Conservation (phyloP, 495 filamentous ascomycete genomes). For the Cercophora scortea region DNA sequence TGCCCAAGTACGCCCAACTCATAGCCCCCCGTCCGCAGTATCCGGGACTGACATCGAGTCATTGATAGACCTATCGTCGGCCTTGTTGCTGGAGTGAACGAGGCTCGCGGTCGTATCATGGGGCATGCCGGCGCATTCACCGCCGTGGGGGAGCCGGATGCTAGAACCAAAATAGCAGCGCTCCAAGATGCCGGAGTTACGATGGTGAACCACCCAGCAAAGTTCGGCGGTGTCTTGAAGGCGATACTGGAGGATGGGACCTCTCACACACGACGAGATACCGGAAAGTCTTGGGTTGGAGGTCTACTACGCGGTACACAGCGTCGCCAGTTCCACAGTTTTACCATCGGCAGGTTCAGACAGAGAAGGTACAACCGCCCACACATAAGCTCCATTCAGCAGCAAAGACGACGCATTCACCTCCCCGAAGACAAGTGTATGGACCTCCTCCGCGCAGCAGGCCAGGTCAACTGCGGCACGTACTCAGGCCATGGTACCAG, state of each 20-base stretch:
- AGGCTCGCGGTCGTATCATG: slow-evolving; percentile 66
- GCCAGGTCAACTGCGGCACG: slow-evolving; percentile 39
- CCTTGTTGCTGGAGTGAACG: slow-evolving; percentile 62
- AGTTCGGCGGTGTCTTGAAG: slow-evolving; percentile 70
- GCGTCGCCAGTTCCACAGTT: slow-evolving; percentile 45
- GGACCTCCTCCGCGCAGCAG: slow-evolving; percentile 46
- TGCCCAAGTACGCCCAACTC: slow-evolving; percentile 56
- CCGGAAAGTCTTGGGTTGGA: no score
- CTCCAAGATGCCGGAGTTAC: slow-evolving; percentile 64
- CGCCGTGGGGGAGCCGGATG: slow-evolving; percentile 57
- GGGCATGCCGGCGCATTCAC: slow-evolving; percentile 82
- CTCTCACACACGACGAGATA: neutral
- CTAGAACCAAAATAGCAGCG: slow-evolving; percentile 56
- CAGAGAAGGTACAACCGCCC: neutral
- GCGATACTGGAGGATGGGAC: slow-evolving; percentile 17
- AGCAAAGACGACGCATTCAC: slow-evolving; percentile 50
- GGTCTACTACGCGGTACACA: neutral
- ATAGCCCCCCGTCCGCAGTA: neutral
- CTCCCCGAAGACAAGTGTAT: slow-evolving; percentile 51
- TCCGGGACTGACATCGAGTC: neutral
- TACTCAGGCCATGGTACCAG: slow-evolving; percentile 27
- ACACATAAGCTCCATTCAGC: neutral
- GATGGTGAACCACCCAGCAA: slow-evolving; percentile 73
- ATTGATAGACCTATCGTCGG: slow-evolving; percentile 65
- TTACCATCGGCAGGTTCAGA: neutral